A percentile compares a stretch with the other conserved stretches of the same genome.
Conservation (phyloP, 331 rosid genomes). For the Arachis monticola region DNA sequence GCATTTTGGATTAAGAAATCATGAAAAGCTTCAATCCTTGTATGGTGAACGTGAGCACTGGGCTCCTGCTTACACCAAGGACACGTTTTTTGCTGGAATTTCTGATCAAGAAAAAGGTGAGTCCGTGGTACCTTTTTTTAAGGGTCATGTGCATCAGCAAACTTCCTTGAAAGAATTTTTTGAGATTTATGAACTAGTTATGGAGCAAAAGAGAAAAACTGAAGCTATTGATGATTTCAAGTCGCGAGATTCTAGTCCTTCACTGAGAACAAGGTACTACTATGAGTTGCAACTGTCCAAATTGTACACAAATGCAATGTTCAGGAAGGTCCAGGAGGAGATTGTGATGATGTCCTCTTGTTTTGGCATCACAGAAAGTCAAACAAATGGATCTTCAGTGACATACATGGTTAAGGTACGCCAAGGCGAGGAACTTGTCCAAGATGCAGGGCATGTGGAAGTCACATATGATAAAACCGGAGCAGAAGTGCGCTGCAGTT, state of each 20-base stretch:
- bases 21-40: conserved; percentile 60
- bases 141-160: conserved; percentile 65
- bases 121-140: conserved; percentile 57
- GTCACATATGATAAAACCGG: conserved; percentile 81
- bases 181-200: conserved; percentile 56
- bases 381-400: conserved; percentile 60
- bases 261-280: conserved; percentile 63
- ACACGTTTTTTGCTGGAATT: conserved; percentile 83
- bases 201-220: conserved; percentile 56
- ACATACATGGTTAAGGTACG: conserved; percentile 77
- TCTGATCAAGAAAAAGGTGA: conserved; percentile 59
- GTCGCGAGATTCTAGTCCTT: conserved; percentile 60
- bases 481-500: conserved; percentile 77
- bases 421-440: conserved; percentile 56
- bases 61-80: conserved; percentile 85
- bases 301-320: conserved; percentile 68
- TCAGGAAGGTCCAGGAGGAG: conserved; percentile 85
- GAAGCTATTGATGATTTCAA: conserved; percentile 77
- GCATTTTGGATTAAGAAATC: conserved; percentile 63
- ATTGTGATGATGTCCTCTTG: conserved; percentile 77
- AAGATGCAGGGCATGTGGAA: conserved; percentile 61
- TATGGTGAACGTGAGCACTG: conserved; percentile 83
- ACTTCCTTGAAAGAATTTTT: conserved; percentile 84
- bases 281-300: conserved; percentile 90
- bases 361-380: conserved; percentile 63